Conservation (phyloP, 352 stramenopile genomes). For the Blastocystis sp. region DNA sequence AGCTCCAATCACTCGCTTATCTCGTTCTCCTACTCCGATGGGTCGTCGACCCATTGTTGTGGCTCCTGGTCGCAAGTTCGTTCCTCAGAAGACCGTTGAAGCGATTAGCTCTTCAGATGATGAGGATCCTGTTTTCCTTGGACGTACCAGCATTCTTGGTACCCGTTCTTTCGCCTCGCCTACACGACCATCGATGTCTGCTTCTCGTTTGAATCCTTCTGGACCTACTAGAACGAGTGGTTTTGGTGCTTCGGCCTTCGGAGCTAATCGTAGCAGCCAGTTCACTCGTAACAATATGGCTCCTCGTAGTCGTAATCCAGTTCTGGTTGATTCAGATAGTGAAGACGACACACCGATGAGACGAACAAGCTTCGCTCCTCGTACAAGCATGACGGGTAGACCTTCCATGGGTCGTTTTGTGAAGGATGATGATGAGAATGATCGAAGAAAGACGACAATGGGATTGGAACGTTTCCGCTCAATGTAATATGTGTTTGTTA, state of each 20-base stretch:
- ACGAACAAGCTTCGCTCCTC: neutral
- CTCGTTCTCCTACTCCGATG: constrained; percentile 30
- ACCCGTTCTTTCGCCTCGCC: neutral
- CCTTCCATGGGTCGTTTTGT: constrained; percentile 13
- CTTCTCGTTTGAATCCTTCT: neutral
- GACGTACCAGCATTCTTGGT: neutral
- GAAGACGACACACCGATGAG: neutral
- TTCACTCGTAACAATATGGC: neutral
- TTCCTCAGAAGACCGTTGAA: neutral
- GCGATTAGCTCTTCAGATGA: constrained; percentile 1
- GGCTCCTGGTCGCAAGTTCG: constrained; percentile 20
- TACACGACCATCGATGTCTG: neutral
- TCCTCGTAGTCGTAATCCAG: neutral
- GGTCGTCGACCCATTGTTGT: neutral
- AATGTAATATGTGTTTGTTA: neutral
- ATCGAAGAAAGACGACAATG: neutral
- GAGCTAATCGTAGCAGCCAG: constrained; percentile 3
- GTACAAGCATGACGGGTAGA: neutral
- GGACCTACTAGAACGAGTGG: neutral
- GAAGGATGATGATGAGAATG: neutral
- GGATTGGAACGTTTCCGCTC: neutral
- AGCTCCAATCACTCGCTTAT: constrained; percentile 34
- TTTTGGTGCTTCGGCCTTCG: constrained; percentile 3
- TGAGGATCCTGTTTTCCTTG: neutral
- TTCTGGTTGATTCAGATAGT: constrained; percentile 30